Base-by-base conservation (phyloP, 768 basidiomycete species). In the Mycena polygramma region DNA sequence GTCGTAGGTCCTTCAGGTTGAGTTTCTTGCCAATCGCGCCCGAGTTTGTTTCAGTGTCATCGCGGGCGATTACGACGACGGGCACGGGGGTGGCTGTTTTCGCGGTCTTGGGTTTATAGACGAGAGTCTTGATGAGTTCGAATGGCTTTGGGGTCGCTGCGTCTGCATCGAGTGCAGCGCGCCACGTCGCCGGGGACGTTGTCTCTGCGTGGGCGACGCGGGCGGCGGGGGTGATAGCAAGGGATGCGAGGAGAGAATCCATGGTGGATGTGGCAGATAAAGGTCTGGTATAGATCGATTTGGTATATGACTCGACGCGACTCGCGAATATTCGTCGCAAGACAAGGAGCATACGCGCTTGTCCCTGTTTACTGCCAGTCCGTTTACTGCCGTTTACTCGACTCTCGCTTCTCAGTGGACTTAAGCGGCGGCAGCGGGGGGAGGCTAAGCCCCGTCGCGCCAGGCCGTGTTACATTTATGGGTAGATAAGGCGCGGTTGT, bases 21-120 rank as follows among this genome's bases (percentile, higher is more conserved):
- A 95, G 85, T 78, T 89, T 90, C 82, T 94, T 96, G 41, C 88
- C 93, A 71, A 98, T 87, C 15, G 90, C 87, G 5, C 84, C 87
- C 3, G 94, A 92, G 79, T 88, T 91, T 10, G 92, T 93, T 76
- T 96, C 93, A n/a, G 94, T 94, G 35, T 87, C 85, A 76, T 97
- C 95, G 75, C 90, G 86, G 13, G 94, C 94, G 79, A 98, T 88
- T 68, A 97, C 91, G 73, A 98, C 87, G 67, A 98, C 90, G 10
- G 96, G 96, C 61, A 95, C 87, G 2, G 95, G 90, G 37, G 87
- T 89, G 9, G 93, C 94, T 0, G 89, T 88, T 80, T 98, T 98
- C n/a, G 96, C 92, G 3, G 96, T 95, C 82, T 97, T 97, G 39
- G 96, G 96, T 79, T 98, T 98, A 91, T 95, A 97, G 65, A 97